These are phyloP conservation scores for Didymella sp. DNA, from an alignment of 2,329 filamentous ascomycete species.

Conservation along the genomic window DNA sequence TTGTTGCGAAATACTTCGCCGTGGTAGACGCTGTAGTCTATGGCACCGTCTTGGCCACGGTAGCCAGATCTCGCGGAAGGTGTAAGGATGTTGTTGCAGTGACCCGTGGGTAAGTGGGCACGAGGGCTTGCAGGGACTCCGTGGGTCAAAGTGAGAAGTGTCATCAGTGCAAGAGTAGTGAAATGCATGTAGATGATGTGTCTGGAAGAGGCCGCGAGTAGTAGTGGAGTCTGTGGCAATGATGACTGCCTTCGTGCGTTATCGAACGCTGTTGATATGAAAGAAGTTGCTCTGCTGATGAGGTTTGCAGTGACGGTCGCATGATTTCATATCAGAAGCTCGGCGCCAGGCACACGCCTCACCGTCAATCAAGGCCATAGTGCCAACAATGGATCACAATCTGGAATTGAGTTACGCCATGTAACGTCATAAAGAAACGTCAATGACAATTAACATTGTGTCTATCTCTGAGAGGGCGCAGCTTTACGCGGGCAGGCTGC, in stretches of 20 bases:
- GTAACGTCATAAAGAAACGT: background rate
- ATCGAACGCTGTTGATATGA: too few relatives aligned
- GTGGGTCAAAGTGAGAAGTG: constrained; percentile 16
- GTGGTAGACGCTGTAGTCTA: constrained; percentile 10
- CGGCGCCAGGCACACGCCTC: background rate
- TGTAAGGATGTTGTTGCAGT: constrained; percentile 12
- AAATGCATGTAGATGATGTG: constrained; percentile 16
- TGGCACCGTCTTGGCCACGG: constrained; percentile 17
- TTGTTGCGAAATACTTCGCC: constrained; percentile 21
- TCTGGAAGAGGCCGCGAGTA: background rate
- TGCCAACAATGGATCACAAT: background rate
- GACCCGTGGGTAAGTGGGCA: constrained; percentile 9
- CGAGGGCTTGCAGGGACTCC: constrained; percentile 13
- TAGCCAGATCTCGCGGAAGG: constrained; percentile 22
- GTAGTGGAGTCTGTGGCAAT: too few relatives aligned
- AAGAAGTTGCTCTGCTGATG: background rate
- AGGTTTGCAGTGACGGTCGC: too few relatives aligned
- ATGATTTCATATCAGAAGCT: background rate
- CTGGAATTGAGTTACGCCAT: background rate
- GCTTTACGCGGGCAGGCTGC: constrained; percentile 1
- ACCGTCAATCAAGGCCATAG: background rate
- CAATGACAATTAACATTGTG: background rate
- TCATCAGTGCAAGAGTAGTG: constrained; percentile 11
- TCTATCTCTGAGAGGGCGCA: background rate
- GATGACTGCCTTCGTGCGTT: too few relatives aligned